Evolutionary conservation across 352 stramenopile species (phyloP), one percentile per base, ranked within the genome.

Genomic region (Aphanomyces cochlioides): DNA sequence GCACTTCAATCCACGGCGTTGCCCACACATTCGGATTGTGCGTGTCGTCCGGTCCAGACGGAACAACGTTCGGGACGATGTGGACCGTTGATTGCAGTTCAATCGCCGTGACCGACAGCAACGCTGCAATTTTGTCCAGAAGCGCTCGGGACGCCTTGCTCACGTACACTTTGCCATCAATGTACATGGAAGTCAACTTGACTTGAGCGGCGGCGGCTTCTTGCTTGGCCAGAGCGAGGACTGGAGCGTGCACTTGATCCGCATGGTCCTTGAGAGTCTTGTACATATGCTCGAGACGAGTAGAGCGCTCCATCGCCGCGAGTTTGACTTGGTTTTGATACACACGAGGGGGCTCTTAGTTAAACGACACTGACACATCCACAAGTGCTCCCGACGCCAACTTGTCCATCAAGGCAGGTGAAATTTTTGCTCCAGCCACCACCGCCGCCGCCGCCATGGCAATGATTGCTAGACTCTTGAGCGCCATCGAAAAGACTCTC

Each of bases 1-100:
- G 53, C 21, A 75, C 78, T 7, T 79, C 72, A 17, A 88, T 78
- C 6, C 43, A 15, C 8, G 8, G 8, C 8, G 15, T 48, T 8
- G 43, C 43, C 43, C 43, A 48, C 43, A 48, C 15, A 15, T 15
- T 15, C 8, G 43, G 43, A 8, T 8, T 15, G 43, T 8, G 43
- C 8, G 8, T 15, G 8, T 15, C 15, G 43, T 15, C 8, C 8
- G 43, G 43, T 8, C 8, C 15, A 15, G 43, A 48, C 8, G 15
- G 8, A 8, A 48, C 15, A 15, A 15, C 8, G 43, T 15, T 8
- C 8, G 43, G 43, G 43, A 48, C 15, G 8, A 48, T 15, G 43
- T 15, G 8, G n/a, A n/a, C n/a, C n/a, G n/a, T n/a, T n/a, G n/a
- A n/a, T 15, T 48, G 43, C 43, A 15, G 8, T 8, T 48, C 43